Conservation (phyloP, 306 rosid genomes). For the Quercus suber region DNA sequence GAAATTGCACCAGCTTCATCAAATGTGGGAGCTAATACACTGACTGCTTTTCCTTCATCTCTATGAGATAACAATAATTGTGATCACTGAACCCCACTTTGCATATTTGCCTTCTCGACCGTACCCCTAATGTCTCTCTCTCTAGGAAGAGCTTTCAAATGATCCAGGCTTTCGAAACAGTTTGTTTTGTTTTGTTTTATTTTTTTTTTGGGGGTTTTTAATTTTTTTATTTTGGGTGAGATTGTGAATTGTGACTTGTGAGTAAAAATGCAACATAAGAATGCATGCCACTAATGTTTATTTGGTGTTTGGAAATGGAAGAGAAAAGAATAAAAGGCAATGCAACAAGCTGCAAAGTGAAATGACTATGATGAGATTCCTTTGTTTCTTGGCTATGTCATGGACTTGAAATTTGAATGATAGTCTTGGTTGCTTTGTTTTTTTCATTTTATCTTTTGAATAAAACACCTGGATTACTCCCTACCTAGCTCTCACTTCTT, state of each 20-base stretch:
- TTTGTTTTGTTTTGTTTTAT: constrained; percentile 26
- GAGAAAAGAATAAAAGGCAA: constrained; percentile 33
- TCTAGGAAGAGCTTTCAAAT: constrained; percentile 31
- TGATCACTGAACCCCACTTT: constrained; percentile 9
- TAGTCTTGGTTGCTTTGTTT: constrained; percentile 24
- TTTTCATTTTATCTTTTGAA: neutral
- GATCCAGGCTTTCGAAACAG: constrained; percentile 47
- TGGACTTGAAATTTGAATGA: constrained; percentile 28
- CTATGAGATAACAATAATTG: constrained; percentile 41
- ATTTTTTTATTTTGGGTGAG: constrained; percentile 36
- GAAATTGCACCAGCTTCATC: constrained; percentile 44
- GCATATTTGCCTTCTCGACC: neutral
- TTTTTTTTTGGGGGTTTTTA: constrained; percentile 22
- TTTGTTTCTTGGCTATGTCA: constrained; percentile 27
- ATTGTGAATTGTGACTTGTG: constrained; percentile 31
- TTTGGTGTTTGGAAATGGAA: constrained; percentile 42
- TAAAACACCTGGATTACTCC: neutral
- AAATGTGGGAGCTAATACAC: constrained; percentile 38
- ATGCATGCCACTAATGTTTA: constrained; percentile 44
- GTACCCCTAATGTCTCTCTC: constrained; percentile 1
- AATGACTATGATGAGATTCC: constrained; percentile 29
- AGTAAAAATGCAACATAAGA: constrained; percentile 29
- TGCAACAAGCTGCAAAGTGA: constrained; percentile 43
- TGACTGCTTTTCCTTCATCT: constrained; percentile 74
- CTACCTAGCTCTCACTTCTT: neutral